A percentile compares a stretch with the other conserved stretches of the same genome.
Evolutionary conservation across 257 asterid species (phyloP).

Genomic region (Rauvolfia tetraphylla): DNA sequence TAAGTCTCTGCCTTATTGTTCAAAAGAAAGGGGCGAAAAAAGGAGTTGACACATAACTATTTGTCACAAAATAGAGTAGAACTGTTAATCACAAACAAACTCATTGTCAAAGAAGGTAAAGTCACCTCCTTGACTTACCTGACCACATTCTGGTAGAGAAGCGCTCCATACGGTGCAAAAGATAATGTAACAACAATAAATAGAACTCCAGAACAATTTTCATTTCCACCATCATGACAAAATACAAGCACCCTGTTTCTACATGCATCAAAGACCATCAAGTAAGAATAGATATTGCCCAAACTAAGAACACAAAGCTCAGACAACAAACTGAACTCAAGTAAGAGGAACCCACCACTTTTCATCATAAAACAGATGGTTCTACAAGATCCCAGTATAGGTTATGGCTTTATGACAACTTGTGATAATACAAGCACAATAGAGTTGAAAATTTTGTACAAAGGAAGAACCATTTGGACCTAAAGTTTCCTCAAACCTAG

Average conservation of each 20-base stretch:
- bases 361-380: neutral
- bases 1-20: too few species aligned
- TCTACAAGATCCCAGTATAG: neutral
- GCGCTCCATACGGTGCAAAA: slow-evolving; percentile 1
- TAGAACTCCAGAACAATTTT: slow-evolving; percentile 3
- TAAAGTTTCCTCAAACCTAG: neutral
- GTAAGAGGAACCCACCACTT: neutral
- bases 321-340: neutral
- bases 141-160: neutral
- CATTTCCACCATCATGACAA: slow-evolving; percentile 9
- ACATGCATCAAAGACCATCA: slow-evolving; percentile 8
- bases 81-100: neutral
- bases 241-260: slow-evolving; percentile 8
- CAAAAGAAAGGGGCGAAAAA: too few species aligned
- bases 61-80: neutral
- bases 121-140: slow-evolving; percentile 5
- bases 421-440: neutral
- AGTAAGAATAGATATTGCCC: slow-evolving; percentile 5
- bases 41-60: too few species aligned
- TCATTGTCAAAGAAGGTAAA: neutral
- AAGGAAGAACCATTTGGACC: neutral
- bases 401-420: neutral
- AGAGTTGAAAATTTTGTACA: neutral
- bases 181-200: slow-evolving; percentile 6
- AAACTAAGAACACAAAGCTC: neutral